Conservation (phyloP, 306 rosid species). For the Castanea sativa region DNA sequence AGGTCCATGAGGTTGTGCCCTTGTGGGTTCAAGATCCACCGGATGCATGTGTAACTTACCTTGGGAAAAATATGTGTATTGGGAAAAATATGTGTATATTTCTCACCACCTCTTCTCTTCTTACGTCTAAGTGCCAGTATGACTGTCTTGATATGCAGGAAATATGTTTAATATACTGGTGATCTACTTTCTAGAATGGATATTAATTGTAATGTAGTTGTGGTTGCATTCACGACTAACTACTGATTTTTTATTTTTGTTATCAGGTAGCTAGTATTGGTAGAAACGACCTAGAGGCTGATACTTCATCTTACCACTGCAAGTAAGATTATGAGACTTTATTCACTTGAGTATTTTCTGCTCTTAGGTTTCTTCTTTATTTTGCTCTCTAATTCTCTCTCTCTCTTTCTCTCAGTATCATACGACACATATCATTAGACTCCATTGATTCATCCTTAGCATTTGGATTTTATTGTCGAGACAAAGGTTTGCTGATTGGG, state of each 20-base stretch:
- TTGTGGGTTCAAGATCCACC: no score
- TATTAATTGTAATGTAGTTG: neutral
- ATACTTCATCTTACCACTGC: constrained; percentile 88
- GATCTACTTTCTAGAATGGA: neutral
- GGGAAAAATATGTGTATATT: no score
- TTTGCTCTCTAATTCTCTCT: neutral
- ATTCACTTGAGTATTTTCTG: constrained; percentile 3
- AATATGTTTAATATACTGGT: neutral
- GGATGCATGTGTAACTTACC: no score
- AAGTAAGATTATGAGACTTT: constrained; percentile 45
- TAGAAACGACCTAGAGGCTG: constrained; percentile 56
- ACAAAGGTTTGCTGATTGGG: constrained; percentile 60
- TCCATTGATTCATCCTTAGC: constrained; percentile 92
- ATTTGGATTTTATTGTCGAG: constrained; percentile 93
- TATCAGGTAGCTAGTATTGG: constrained; percentile 60
- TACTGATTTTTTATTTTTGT: neutral
- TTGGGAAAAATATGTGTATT: no score
- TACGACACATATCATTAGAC: constrained; percentile 71
- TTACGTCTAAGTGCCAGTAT: neutral
- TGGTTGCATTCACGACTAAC: constrained; percentile 14
- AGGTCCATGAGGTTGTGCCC: no score
- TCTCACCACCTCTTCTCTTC: neutral
- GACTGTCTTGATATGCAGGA: neutral
- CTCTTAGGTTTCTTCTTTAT: neutral
- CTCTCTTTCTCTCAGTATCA: constrained; percentile 37